Evolutionary conservation across 2,329 filamentous ascomycete species (phyloP).

Genomic region (Aspergillus uvarum): DNA sequence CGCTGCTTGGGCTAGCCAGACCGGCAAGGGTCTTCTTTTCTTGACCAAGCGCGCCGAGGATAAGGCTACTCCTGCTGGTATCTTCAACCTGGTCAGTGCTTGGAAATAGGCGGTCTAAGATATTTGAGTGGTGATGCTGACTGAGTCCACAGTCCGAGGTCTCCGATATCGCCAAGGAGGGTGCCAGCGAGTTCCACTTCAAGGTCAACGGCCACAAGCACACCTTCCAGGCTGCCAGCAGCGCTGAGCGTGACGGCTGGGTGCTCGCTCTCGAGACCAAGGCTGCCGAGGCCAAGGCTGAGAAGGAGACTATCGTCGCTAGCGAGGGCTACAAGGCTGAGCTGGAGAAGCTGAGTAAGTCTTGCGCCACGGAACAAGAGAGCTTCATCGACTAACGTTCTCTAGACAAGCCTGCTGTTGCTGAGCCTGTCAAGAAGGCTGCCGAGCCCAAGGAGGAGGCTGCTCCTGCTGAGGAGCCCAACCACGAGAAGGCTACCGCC

Average conservation of each 20-base stretch:
- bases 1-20: slow-evolving; percentile 86
- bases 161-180: slow-evolving; percentile 72
- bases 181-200: slow-evolving; percentile 80
- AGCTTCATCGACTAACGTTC: slow-evolving; percentile 21
- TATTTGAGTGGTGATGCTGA: slow-evolving; percentile 1
- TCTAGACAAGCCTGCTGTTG: slow-evolving; percentile 35
- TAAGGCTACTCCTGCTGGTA: slow-evolving; percentile 75
- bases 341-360: slow-evolving; percentile 68
- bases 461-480: slow-evolving; percentile 47
- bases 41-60: slow-evolving; percentile 80
- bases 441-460: slow-evolving; percentile 32
- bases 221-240: slow-evolving; percentile 76
- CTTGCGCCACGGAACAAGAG: not conserved
- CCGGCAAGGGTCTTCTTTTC: slow-evolving; percentile 92
- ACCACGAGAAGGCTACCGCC: slow-evolving; percentile 53
- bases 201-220: slow-evolving; percentile 86
- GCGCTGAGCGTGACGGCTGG: slow-evolving; percentile 88
- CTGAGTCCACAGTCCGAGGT: slow-evolving; percentile 56
- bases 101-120: too few relatives aligned
- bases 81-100: slow-evolving; percentile 76
- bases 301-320: slow-evolving; percentile 69
- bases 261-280: slow-evolving; percentile 78
- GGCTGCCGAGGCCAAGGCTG: slow-evolving; percentile 79
- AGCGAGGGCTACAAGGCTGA: slow-evolving; percentile 87
- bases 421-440: slow-evolving; percentile 25